phyloP scores from a whole-genome alignment of 2,329 filamentous ascomycete species.

The Mariannaea sp. region DNA sequence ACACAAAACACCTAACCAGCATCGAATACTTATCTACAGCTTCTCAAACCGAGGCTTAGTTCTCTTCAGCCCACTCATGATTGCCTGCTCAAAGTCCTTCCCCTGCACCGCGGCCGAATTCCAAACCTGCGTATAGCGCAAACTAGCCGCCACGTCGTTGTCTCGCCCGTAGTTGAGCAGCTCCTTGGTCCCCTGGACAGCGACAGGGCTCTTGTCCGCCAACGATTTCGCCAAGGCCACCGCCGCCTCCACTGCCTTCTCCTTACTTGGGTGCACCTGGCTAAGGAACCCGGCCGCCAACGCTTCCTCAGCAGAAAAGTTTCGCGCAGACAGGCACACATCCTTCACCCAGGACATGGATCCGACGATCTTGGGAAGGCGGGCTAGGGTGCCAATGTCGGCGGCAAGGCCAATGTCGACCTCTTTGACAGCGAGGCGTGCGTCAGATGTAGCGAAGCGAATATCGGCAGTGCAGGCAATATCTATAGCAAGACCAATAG shows the following conservation, averaged over 20 bases:
- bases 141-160: constrained; percentile 73
- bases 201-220: constrained; percentile 83
- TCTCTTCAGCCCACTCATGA: constrained; percentile 78
- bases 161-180: constrained; percentile 82
- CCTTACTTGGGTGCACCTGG: constrained; percentile 66
- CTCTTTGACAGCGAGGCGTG: constrained; percentile 75
- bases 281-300: constrained; percentile 72
- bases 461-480: constrained; percentile 72
- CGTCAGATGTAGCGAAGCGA: constrained; percentile 64
- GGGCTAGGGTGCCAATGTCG: constrained; percentile 75
- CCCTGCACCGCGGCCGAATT: constrained; percentile 85
- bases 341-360: constrained; percentile 80
- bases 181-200: constrained; percentile 86
- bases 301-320: constrained; percentile 73
- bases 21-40: constrained; percentile 60
- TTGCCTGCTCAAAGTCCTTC: constrained; percentile 72
- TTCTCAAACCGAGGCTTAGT: constrained; percentile 84
- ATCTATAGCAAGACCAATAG: constrained; percentile 79
- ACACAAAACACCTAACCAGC: not conserved
- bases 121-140: constrained; percentile 87
- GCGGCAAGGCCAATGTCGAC: constrained; percentile 82
- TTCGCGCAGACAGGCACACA: constrained; percentile 71
- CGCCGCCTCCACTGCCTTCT: constrained; percentile 64
- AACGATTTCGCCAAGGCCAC: constrained; percentile 68
- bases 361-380: constrained; percentile 75